Percentiles rank a stretch among this genome's conserved stretches.
phyloP scores from a whole-genome alignment of 2,329 filamentous ascomycete genomes.

The Metarhizium album region DNA sequence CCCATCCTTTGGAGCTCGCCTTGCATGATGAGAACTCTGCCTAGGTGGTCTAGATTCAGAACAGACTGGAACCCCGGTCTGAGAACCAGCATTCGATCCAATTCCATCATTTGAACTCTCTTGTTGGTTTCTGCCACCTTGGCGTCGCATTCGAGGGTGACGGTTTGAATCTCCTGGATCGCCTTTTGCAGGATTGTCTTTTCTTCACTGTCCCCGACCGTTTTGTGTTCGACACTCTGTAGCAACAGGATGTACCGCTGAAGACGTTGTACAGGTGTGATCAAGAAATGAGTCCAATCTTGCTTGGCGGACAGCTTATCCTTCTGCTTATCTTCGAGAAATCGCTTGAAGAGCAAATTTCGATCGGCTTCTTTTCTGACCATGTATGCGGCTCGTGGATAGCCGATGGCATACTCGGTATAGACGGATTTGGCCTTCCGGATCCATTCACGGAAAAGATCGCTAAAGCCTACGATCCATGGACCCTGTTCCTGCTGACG shows the following conservation, averaged over 20 bases:
- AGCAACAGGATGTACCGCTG: conserved; percentile 84
- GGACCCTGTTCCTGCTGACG: conserved; percentile 94
- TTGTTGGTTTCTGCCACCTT: conserved; percentile 88
- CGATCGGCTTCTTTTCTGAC: conserved; percentile 75
- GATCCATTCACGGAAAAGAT: conserved; percentile 97
- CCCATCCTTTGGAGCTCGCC: conserved; percentile 86
- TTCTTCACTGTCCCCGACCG: conserved; percentile 75
- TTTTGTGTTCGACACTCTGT: conserved; percentile 73
- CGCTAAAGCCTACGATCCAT: conserved; percentile 87
- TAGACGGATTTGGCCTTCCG: conserved; percentile 83
- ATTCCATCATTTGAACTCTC: conserved; percentile 78
- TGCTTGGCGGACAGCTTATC: conserved; percentile 74
- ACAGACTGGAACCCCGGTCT: conserved; percentile 82
- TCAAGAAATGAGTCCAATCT: conserved; percentile 90
- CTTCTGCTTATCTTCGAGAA: conserved; percentile 68
- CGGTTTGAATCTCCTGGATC: conserved; percentile 81
- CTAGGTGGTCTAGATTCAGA: conserved; percentile 88
- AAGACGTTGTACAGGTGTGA: conserved; percentile 82
- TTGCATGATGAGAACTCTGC: conserved; percentile 76
- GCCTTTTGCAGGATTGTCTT: conserved; percentile 75
- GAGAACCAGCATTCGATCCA: conserved; percentile 73
- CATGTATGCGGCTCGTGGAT: conserved; percentile 72
- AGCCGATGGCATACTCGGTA: conserved; percentile 82
- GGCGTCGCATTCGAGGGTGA: conserved; percentile 82
- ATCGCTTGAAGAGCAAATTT: conserved; percentile 78